phyloP scores from a whole-genome alignment of 73 alveolate species.

The Blepharisma japonicum region DNA sequence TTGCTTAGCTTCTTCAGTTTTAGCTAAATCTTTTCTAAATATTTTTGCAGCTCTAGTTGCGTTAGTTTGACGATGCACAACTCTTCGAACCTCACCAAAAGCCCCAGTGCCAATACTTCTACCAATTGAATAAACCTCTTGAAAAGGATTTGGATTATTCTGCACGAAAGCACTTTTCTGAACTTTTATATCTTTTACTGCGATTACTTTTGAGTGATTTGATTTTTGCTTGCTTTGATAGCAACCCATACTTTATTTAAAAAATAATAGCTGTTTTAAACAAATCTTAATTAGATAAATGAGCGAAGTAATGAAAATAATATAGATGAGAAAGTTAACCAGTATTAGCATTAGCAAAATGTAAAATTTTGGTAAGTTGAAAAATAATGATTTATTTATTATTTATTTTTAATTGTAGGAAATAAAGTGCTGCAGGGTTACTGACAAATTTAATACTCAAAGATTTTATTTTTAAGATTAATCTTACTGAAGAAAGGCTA shows the following conservation, averaged over 20 bases:
- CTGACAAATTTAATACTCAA: too few species aligned
- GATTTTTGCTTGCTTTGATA: background rate
- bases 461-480: too few species aligned
- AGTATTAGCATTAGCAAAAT: too few species aligned
- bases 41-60: constrained; percentile 43
- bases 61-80: constrained; percentile 39
- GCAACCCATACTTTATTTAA: constrained; percentile 14
- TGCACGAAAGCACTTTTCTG: background rate
- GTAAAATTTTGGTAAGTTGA: too few species aligned
- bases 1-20: background rate
- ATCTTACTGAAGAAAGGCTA: too few species aligned
- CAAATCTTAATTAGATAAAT: too few species aligned
- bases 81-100: constrained; percentile 46
- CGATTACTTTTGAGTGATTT: background rate
- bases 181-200: background rate
- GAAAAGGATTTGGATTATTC: constrained; percentile 2
- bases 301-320: too few species aligned
- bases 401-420: too few species aligned
- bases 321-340: too few species aligned
- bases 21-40: constrained; percentile 30
- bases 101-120: constrained; percentile 45
- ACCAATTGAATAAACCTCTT: constrained; percentile 42
- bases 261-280: too few species aligned
- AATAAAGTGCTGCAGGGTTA: too few species aligned
- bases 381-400: too few species aligned